Percentiles rank a stretch among this genome's conserved stretches.
Evolutionary conservation across 352 stramenopile species (phyloP).

Genomic region (Globisporangium emineosum): DNA sequence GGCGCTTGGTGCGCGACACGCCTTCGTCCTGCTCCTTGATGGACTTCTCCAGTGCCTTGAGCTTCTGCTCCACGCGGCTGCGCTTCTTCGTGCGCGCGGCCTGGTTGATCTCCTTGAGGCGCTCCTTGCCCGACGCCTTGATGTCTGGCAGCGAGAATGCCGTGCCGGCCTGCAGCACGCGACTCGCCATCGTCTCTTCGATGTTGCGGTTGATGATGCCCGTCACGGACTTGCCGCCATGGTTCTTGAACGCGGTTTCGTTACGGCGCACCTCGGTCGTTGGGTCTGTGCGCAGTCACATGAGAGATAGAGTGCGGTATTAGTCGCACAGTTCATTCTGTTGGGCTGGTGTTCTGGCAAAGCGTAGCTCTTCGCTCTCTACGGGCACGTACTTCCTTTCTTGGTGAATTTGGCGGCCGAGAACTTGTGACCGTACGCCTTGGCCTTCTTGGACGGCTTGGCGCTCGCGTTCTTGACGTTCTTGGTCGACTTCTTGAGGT

Average conservation of each 20-base stretch:
- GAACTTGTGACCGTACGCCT: constrained; percentile 76
- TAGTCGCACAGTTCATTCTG: background rate
- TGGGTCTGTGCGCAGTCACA: constrained; percentile 43
- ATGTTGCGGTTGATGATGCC: constrained; percentile 87
- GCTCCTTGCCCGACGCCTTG: constrained; percentile 71
- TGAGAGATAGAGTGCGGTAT: background rate
- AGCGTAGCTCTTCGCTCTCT: background rate
- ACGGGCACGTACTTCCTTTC: constrained; percentile 73
- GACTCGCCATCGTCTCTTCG: constrained; percentile 84
- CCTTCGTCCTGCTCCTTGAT: constrained; percentile 82
- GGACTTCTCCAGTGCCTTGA: constrained; percentile 66
- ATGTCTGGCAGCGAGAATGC: constrained; percentile 60
- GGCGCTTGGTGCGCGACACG: constrained; percentile 37
- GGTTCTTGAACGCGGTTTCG: constrained; percentile 68
- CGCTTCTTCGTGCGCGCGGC: constrained; percentile 81
- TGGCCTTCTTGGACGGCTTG: constrained; percentile 70
- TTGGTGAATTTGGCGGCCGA: constrained; percentile 85
- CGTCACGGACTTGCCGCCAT: constrained; percentile 73
- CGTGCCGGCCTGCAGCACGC: constrained; percentile 70
- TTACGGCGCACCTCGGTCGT: constrained; percentile 79
- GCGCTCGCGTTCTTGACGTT: constrained; percentile 67
- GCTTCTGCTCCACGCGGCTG: constrained; percentile 80
- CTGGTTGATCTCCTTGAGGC: constrained; percentile 85
- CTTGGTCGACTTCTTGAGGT: constrained; percentile 78
- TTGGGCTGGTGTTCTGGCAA: background rate